phyloP scores from a whole-genome alignment of 441 rosid genomes.

The Heliophila coronopifolia region DNA sequence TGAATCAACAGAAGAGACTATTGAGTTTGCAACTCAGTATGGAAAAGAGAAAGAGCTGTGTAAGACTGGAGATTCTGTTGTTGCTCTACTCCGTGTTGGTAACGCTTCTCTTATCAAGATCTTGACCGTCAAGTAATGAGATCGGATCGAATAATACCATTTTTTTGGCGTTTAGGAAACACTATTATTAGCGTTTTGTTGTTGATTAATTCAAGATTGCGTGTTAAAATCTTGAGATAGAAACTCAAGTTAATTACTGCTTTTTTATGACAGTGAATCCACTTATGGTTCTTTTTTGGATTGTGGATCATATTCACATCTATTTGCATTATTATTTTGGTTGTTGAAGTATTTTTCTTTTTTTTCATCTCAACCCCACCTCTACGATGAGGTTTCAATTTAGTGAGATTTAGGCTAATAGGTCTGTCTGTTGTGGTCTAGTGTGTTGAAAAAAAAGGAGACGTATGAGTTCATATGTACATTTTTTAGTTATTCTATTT shows the following conservation, averaged over 20 bases:
- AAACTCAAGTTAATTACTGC: constrained; percentile 30
- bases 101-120: constrained; percentile 86
- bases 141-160: not conserved
- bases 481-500: too few relatives aligned
- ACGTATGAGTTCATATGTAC: too few relatives aligned
- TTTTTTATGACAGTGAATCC: too few relatives aligned
- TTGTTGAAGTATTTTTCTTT: too few relatives aligned
- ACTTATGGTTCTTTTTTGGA: too few relatives aligned
- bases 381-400: too few relatives aligned
- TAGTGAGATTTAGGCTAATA: too few relatives aligned
- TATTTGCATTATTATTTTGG: too few relatives aligned
- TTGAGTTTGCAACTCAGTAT: constrained; percentile 60
- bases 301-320: too few relatives aligned
- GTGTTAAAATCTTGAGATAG: constrained; percentile 28
- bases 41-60: constrained; percentile 65
- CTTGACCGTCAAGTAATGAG: constrained; percentile 60
- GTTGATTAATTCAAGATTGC: constrained; percentile 21
- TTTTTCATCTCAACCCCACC: too few relatives aligned
- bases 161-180: constrained; percentile 23
- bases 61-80: constrained; percentile 71
- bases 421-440: too few relatives aligned
- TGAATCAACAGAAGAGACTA: constrained; percentile 79
- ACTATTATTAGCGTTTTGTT: constrained; percentile 4
- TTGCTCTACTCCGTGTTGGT: constrained; percentile 80
- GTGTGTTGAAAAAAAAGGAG: too few relatives aligned